phyloP scores from a whole-genome alignment of 2,329 filamentous ascomycete genomes.

The Aspergillus melleus region DNA sequence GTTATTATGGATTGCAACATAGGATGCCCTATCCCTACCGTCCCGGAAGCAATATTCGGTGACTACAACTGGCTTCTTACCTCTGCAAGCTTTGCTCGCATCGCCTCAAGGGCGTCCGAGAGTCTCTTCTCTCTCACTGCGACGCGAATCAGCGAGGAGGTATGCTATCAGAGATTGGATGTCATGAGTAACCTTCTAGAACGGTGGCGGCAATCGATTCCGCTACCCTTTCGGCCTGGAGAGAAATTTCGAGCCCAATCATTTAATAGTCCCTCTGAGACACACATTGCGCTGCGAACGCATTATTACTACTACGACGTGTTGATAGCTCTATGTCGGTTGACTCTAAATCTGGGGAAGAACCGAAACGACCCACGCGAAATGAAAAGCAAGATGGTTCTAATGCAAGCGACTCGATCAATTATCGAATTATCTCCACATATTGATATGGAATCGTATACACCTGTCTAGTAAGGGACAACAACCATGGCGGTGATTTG shows the following conservation, averaged over 20 bases:
- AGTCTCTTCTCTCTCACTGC: conserved; percentile 38
- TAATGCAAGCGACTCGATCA: conserved; percentile 35
- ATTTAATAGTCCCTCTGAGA: conserved; percentile 4
- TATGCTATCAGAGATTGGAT: conserved; percentile 15
- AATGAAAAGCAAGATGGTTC: conserved; percentile 16
- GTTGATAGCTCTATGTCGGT: conserved; percentile 33
- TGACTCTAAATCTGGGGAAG: conserved; percentile 23
- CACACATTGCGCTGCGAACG: conserved; percentile 26
- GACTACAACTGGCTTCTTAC: conserved; percentile 40
- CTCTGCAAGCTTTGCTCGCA: conserved; percentile 31
- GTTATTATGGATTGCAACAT: conserved; percentile 40
- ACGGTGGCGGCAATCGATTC: conserved; percentile 33
- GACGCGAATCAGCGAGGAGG: conserved; percentile 18
- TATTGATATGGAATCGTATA: conserved; percentile 36
- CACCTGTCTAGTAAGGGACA: conserved; percentile 34
- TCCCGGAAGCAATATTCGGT: conserved; percentile 33
- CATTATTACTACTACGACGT: conserved; percentile 36
- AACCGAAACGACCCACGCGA: not conserved
- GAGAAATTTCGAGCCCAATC: conserved; percentile 21
- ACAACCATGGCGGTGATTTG: not conserved
- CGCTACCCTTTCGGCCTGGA: conserved; percentile 32
- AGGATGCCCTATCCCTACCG: conserved; percentile 34
- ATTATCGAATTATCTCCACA: conserved; percentile 37
- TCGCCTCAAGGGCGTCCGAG: conserved; percentile 35
- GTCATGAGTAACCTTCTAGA: conserved; percentile 26